These are phyloP conservation scores for Phaffia tasmanica DNA, from an alignment of 768 basidiomycete genomes.

Conservation along the genomic window DNA sequence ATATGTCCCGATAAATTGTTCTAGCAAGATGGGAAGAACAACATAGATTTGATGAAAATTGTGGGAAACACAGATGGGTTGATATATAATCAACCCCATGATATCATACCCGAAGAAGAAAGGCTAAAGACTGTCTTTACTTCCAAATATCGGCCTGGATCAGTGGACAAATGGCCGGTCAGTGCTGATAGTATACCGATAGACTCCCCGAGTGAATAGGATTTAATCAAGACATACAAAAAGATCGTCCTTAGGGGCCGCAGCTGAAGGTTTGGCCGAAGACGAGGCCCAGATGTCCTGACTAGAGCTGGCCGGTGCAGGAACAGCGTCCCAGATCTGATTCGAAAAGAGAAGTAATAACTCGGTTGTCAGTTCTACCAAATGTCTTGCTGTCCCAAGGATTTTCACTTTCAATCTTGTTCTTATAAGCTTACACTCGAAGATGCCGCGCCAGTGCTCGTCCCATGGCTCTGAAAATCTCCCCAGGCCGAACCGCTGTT, in stretches of 20 bases:
- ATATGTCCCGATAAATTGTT: too few species aligned
- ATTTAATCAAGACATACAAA: conserved; percentile 3
- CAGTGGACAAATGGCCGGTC: too few species aligned
- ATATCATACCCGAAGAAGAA: too few species aligned
- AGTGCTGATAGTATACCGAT: neutral
- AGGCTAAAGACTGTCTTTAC: neutral
- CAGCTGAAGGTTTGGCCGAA: neutral
- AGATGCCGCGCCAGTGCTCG: neutral
- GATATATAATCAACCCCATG: too few species aligned
- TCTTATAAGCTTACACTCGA: neutral
- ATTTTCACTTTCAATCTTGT: too few species aligned
- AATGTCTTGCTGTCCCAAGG: neutral
- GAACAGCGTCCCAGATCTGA: conserved; percentile 11
- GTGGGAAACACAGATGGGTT: too few species aligned
- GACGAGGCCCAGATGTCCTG: conserved; percentile 15
- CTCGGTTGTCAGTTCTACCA: neutral
- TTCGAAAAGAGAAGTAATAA: neutral
- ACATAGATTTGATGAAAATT: too few species aligned
- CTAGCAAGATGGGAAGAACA: too few species aligned
- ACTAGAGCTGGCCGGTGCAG: neutral
- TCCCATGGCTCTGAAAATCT: neutral
- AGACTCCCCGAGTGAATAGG: neutral
- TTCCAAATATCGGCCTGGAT: conserved; percentile 26
- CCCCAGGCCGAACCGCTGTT: conserved; percentile 6
- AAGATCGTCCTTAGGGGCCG: conserved; percentile 7